Percentiles rank a stretch among this genome's conserved stretches.
Conservation (phyloP, 169 alveolate species). For the Amoebophrya sp. region DNA sequence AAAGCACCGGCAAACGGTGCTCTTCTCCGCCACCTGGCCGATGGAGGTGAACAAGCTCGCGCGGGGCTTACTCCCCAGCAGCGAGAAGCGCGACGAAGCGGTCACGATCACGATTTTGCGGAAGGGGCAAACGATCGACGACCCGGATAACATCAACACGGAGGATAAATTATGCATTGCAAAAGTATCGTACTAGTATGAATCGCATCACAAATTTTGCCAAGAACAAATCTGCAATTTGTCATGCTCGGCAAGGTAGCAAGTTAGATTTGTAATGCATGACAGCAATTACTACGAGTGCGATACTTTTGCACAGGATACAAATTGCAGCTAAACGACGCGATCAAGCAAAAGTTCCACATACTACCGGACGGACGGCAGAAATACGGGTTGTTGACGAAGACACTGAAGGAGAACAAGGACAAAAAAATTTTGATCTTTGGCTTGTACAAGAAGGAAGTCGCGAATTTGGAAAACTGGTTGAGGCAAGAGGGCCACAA, state of each 20-base stretch:
- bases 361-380: not conserved
- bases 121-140: not conserved
- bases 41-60: not conserved
- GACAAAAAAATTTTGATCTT: too few relatives aligned
- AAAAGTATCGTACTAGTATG: too few relatives aligned
- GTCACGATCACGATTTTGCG: not conserved
- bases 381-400: not conserved
- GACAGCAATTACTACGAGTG: too few relatives aligned
- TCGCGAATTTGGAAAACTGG: not conserved
- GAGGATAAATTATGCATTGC: too few relatives aligned
- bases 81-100: not conserved
- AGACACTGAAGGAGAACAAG: not conserved
- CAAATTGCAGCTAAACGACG: not conserved
- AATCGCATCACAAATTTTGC: too few relatives aligned
- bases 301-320: too few relatives aligned
- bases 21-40: not conserved
- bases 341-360: not conserved
- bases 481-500: not conserved
- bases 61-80: not conserved
- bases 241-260: too few relatives aligned
- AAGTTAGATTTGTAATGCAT: too few relatives aligned
- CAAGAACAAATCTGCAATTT: too few relatives aligned
- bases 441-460: not conserved
- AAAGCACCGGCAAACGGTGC: not conserved
- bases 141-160: not conserved